Evolutionary conservation across 2,329 filamentous ascomycete genomes (phyloP), one percentile per base, ranked within the genome.

Genomic region (Pseudogymnoascus sp.): DNA sequence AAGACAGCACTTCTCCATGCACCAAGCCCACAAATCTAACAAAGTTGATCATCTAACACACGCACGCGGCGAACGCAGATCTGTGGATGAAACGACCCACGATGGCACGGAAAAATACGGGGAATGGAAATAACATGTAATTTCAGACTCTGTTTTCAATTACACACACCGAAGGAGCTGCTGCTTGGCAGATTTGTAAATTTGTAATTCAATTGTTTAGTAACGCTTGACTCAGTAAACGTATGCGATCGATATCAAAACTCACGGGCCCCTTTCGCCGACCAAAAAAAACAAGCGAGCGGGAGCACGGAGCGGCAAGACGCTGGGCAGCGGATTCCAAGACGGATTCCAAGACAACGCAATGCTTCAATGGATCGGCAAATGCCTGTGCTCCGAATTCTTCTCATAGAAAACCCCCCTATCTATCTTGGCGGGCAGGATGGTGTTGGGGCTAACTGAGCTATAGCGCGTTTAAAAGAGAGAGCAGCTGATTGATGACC

Each of bases 361-460:
- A 31, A 56, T 56, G 46, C 46, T 56, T 56, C 46, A 56, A 56
- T 56, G n/a, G 46, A 56, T 56, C 46, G 25, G 46, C 46, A 53
- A 18, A 18, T 11, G 25, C 46, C 25, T 53, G 46, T 31, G 23
- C 25, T 16, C 25, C 40, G 3, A 16, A 53, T 31, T 53, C n/a
- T 53, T 31, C 46, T 31, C 31, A 31, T 53, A 53, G 46, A 31
- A 53, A 53, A 23, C 46, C 25, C 11, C 46, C 25, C 28, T 53
- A 53, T 12, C n/a, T n/a, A n/a, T n/a, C 46, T 53, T 53, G 46
- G 23, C 46, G 44, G 18, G 25, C 23, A 53, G n/a, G 46, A 31
- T 53, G 14, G 46, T 53, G 46, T 16, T 31, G 46, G 46, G 25
- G 46, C 46, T 53, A 53, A 28, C 46, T 25, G 46, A 28, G 25